Base-by-base conservation (phyloP, 2,329 filamentous ascomycete genomes). In the Epichloe scottii region DNA sequence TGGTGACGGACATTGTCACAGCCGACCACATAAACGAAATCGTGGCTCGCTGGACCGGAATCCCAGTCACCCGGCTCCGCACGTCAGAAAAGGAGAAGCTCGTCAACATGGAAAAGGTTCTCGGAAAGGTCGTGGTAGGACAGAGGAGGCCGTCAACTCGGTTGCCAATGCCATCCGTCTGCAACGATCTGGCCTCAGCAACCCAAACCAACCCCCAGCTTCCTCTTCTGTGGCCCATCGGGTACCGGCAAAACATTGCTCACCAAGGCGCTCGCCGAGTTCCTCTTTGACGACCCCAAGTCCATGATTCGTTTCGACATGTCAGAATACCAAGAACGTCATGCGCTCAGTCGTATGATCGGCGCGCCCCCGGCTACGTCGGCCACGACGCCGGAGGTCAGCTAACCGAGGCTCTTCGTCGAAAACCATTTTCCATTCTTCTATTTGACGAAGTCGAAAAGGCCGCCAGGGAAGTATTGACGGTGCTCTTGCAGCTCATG, bases 11-110 rank as follows among this genome's bases (percentile, higher is more conserved):
- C 64, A 80, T 93, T 45, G 93, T 98, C 57, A 93, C 93, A 5
- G 89, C 90, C 11, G 93, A 98, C 57, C 90, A 98, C 68, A 98
- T 98, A 76, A 97, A 98, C 66, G 91, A 97, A 64, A 98, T 98
- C 55, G 93, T 98, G 49, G 86, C 87, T 50, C 84, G 89, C 54
- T 96, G 90, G 88, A 98, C 93, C n/a, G 93, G 93, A 56, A 98
- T 98, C 59, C 93, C 93, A 1, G 89, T 98, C 53, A 97, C 89
- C 4, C 79, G 91, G 55, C 82, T 98, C 40, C 91, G 87, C 73
- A 96, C 93, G 0, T 87, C 89, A 0, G 93, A 98, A 71, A 97
- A 95, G 71, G 93, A 98, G 67, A 97, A 97, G 75, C 78, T 98
- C n/a, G 79, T 98, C 56, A 79, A 95, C 62, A 98, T 98, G 93